Percentiles rank a stretch among this genome's conserved stretches.
Evolutionary conservation across 2,329 filamentous ascomycete species (phyloP).

Genomic region (Gliomastix tumulicola): DNA sequence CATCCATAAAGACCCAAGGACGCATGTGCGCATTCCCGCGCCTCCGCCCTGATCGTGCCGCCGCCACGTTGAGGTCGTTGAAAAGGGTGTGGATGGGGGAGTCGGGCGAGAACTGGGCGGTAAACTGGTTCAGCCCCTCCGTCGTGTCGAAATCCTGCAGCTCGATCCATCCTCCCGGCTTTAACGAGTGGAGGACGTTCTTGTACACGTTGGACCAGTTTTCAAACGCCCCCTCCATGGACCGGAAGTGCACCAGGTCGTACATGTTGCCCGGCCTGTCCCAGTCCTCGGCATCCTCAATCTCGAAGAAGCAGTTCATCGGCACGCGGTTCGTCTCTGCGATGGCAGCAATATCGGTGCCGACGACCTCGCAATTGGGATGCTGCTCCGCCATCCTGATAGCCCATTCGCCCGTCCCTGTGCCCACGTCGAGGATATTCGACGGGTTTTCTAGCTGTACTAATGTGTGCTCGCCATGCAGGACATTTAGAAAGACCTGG

Average conservation of each 20-base stretch:
- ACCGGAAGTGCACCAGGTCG: slow-evolving; percentile 50
- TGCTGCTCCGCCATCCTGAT: slow-evolving; percentile 46
- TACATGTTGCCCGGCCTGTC: slow-evolving; percentile 42
- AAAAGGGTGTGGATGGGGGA: slow-evolving; percentile 35
- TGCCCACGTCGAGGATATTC: slow-evolving; percentile 49
- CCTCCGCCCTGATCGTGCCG: slow-evolving; percentile 35
- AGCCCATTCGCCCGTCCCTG: slow-evolving; percentile 47
- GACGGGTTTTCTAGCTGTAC: slow-evolving; percentile 29
- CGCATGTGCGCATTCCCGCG: slow-evolving; percentile 37
- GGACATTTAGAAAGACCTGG: slow-evolving; percentile 51
- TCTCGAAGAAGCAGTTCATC: slow-evolving; percentile 52
- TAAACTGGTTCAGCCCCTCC: slow-evolving; percentile 22
- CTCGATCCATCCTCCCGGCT: slow-evolving; percentile 52
- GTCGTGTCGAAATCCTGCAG: slow-evolving; percentile 44
- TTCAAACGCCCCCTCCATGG: slow-evolving; percentile 47
- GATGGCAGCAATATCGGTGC: slow-evolving; percentile 52
- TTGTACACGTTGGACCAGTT: slow-evolving; percentile 50
- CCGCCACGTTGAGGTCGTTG: slow-evolving; percentile 33
- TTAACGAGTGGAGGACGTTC: slow-evolving; percentile 44
- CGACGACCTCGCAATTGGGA: slow-evolving; percentile 48
- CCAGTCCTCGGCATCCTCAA: slow-evolving; percentile 56
- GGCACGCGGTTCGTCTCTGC: slow-evolving; percentile 47
- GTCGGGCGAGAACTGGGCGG: slow-evolving; percentile 30
- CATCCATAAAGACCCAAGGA: slow-evolving; percentile 32
- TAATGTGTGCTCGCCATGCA: slow-evolving; percentile 36